These are phyloP conservation scores for Neurospora sp. DNA, from an alignment of 495 filamentous ascomycete genomes.

Conservation along the genomic window DNA sequence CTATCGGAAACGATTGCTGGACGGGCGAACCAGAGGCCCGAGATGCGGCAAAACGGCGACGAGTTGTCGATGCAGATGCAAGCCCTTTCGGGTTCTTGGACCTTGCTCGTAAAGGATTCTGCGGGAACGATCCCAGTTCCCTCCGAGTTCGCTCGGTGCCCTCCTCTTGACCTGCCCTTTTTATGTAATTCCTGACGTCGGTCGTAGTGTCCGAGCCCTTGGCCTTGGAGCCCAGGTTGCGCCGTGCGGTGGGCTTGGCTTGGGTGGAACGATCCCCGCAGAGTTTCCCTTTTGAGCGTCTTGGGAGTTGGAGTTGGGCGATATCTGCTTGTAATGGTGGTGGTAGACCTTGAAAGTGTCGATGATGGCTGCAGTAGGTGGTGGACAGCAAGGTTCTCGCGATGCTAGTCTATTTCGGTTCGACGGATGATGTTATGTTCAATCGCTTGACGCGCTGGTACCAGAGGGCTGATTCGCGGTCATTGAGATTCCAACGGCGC, in stretches of 20 bases:
- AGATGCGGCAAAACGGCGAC: neutral
- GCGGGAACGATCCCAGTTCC: too few relatives aligned
- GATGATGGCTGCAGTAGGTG: neutral
- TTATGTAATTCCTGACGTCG: neutral
- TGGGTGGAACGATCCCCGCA: neutral
- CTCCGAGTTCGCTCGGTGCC: neutral
- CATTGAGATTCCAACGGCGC: neutral
- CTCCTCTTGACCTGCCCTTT: neutral
- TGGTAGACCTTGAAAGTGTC: neutral
- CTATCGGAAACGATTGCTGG: neutral
- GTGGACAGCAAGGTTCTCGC: neutral
- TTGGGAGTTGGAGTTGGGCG: neutral
- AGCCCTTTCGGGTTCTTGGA: neutral
- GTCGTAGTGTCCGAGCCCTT: neutral
- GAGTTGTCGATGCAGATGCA: neutral
- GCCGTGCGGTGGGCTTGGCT: neutral
- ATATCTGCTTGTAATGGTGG: neutral
- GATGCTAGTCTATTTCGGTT: neutral
- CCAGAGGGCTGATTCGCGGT: neutral
- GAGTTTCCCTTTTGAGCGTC: neutral
- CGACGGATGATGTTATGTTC: neutral
- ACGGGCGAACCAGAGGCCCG: neutral
- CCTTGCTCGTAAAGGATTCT: neutral
- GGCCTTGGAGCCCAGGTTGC: neutral
- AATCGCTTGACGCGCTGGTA: neutral